Evolutionary conservation across 129 eudicot species (phyloP).

Genomic region (Oenanthe sinensis): DNA sequence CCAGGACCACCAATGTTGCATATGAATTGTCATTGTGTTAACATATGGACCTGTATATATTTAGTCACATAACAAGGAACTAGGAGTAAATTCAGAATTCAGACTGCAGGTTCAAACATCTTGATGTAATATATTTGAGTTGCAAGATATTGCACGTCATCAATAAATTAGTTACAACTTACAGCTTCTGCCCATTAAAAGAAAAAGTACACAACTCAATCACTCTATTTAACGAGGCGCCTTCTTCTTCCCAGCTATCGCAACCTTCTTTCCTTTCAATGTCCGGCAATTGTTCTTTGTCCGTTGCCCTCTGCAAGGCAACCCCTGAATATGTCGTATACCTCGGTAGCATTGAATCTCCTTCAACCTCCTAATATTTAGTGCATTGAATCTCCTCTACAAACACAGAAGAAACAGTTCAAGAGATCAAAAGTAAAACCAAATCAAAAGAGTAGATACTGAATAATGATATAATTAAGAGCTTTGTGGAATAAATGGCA

Average conservation of each 20-base stretch:
- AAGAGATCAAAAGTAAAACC: neutral
- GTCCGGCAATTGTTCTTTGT: slow-evolving; percentile 90
- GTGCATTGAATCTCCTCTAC: slow-evolving; percentile 91
- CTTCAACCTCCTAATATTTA: slow-evolving; percentile 76
- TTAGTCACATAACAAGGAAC: neutral
- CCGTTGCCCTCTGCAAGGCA: slow-evolving; percentile 95
- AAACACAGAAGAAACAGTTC: slow-evolving; percentile 7
- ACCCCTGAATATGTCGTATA: slow-evolving; percentile 74
- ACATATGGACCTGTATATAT: neutral
- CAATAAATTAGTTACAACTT: neutral
- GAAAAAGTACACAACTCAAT: neutral
- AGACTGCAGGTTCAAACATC: neutral
- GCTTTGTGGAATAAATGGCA: neutral
- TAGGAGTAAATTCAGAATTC: neutral
- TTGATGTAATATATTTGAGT: neutral
- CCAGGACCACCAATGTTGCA: neutral
- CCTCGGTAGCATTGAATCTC: slow-evolving; percentile 97
- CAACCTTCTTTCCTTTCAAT: slow-evolving; percentile 76
- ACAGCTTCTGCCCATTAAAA: neutral
- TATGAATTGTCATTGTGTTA: neutral
- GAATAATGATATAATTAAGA: neutral
- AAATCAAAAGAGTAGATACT: neutral
- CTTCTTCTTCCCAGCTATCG: slow-evolving; percentile 95
- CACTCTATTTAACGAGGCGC: slow-evolving; percentile 28
- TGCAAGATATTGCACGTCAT: neutral